Percentiles rank a stretch among this genome's conserved stretches.
These are phyloP conservation scores for Boeremia exigua DNA, from an alignment of 2,329 filamentous ascomycete genomes.

Conservation along the genomic window DNA sequence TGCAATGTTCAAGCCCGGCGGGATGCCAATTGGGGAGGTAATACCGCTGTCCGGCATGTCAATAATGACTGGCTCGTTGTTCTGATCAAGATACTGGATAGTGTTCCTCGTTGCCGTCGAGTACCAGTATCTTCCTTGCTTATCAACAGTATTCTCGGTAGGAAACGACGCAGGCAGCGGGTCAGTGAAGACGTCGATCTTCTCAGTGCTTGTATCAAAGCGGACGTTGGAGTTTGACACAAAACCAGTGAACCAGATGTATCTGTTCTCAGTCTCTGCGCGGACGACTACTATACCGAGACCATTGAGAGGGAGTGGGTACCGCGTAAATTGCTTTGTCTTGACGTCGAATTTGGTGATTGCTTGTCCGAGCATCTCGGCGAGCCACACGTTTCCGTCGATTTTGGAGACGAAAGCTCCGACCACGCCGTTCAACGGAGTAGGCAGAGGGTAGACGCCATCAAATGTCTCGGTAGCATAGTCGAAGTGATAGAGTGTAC, in stretches of 20 bases:
- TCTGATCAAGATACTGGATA: slow-evolving; percentile 18
- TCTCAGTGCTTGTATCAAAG: slow-evolving; percentile 18
- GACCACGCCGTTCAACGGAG: slow-evolving; percentile 15
- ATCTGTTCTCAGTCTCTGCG: slow-evolving; percentile 15
- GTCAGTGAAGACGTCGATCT: slow-evolving; percentile 19
- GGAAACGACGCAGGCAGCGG: slow-evolving; percentile 11
- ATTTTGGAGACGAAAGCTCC: slow-evolving; percentile 16
- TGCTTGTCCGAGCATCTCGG: slow-evolving; percentile 17
- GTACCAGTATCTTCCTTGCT: slow-evolving; percentile 17
- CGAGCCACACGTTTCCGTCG: slow-evolving; percentile 17
- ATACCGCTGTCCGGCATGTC: slow-evolving; percentile 20
- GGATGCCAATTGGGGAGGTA: slow-evolving; percentile 13
- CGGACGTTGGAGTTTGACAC: slow-evolving; percentile 18
- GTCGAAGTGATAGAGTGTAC: slow-evolving; percentile 18
- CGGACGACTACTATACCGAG: slow-evolving; percentile 14
- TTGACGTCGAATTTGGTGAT: slow-evolving; percentile 18
- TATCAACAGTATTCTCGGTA: slow-evolving; percentile 18
- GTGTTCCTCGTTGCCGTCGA: slow-evolving; percentile 19
- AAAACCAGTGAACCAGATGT: slow-evolving; percentile 22
- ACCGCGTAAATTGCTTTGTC: slow-evolving; percentile 16
- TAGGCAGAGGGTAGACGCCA: slow-evolving; percentile 18
- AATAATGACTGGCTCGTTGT: slow-evolving; percentile 17
- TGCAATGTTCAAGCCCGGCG: slow-evolving; percentile 18
- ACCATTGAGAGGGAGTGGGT: slow-evolving; percentile 13
- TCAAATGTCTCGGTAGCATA: slow-evolving; percentile 18